These are phyloP conservation scores for Mortierella sp. DNA, from an alignment of 371 early-diverging fungal species.

Conservation along the genomic window DNA sequence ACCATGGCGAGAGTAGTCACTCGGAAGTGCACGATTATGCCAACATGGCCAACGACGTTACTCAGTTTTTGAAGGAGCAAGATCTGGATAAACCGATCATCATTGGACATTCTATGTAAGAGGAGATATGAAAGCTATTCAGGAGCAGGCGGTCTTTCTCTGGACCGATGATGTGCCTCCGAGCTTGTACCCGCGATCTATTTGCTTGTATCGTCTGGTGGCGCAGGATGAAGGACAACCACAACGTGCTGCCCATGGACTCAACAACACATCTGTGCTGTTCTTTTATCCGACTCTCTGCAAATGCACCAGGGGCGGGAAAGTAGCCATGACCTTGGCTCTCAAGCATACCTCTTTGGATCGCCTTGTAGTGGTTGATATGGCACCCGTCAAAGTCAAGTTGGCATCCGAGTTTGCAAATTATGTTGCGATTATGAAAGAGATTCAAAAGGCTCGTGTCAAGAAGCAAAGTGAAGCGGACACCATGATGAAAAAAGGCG, in stretches of 20 bases:
- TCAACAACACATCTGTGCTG: not conserved
- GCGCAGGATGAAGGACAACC: too few relatives aligned
- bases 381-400: conserved; percentile 73
- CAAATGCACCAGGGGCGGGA: conserved; percentile 79
- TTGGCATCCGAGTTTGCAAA: conserved; percentile 65
- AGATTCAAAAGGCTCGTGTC: conserved; percentile 68
- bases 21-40: conserved; percentile 71
- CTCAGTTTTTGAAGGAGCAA: conserved; percentile 68
- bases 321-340: conserved; percentile 87
- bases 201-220: too few relatives aligned
- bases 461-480: conserved; percentile 80
- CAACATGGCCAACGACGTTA: conserved; percentile 84
- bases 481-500: conserved; percentile 63
- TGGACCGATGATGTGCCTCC: too few relatives aligned
- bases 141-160: too few relatives aligned
- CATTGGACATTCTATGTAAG: conserved; percentile 91
- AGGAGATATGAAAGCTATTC: not conserved
- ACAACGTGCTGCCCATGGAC: too few relatives aligned
- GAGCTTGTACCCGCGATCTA: too few relatives aligned
- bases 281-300: not conserved
- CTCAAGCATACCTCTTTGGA: conserved; percentile 67
- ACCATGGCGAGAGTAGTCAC: conserved; percentile 94
- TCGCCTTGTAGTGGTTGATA: conserved; percentile 87
- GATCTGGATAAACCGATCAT: conserved; percentile 64
- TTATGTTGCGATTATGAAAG: conserved; percentile 75